Base-by-base conservation (phyloP, 2,329 filamentous ascomycete genomes). In the Scytalidium lignicola region DNA sequence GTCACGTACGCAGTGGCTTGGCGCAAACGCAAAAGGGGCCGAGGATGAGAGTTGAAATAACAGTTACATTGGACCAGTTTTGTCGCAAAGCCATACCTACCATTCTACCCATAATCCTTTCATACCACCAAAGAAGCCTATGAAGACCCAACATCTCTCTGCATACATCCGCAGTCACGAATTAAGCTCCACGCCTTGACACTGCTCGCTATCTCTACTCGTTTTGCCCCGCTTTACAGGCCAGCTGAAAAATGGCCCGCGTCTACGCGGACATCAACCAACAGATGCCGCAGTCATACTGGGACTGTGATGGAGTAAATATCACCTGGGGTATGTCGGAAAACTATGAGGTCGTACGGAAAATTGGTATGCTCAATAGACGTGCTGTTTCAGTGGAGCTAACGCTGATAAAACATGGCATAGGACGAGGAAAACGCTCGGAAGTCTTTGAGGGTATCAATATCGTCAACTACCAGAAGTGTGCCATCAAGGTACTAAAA, bases 401-500 rank as follows among this genome's bases (percentile, higher is more conserved):
- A 26, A 26, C 6, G 23, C 18, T 28, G 28, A 41, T 6, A 22
- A 41, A 41, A 22, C 43, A 32, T 21, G n/a, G 17, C 17, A 21
- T 64, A 95, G 90, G 92, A 55, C 87, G 92, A 48, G 92, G 92
- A 65, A 97, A 96, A 71, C 96, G 96, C 74, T 96, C 90, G 2
- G 92, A 97, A 69, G 92, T 97, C 12, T 97, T 97, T 63, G 92
- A 96, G 70, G 92, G 92, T 62, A 95, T 97, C 75, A 97, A 96
- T 68, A 83, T 96, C 54, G 90, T 93, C 70, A 96, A 96, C 77
- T 96, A 96, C 73, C 91, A 96, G 74, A 96, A 96, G 80, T 96
- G 92, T 72, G 92, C 96, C 67, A 90, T 96, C 83, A 97, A 97
- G 75, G 92, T 96, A 51, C 81, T 97, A 61, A 97, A 97, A 76